Evolutionary conservation across 768 basidiomycete species (phyloP).

Genomic region (Dioszegia aurantiaca): DNA sequence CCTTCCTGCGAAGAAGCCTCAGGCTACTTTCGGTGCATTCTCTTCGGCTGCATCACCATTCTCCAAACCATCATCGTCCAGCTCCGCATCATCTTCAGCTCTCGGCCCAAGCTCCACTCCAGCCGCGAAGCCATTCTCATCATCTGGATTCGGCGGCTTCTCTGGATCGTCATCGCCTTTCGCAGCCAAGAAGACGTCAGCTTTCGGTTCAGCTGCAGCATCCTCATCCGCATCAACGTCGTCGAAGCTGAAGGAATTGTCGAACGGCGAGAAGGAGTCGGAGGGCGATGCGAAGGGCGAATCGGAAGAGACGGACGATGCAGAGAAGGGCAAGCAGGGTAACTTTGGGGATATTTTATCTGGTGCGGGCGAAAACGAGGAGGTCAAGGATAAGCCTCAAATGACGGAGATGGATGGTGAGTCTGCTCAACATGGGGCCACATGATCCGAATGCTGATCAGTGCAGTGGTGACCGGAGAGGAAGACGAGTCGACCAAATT

Average conservation of each 20-base stretch:
- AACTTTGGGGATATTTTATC: constrained; percentile 47
- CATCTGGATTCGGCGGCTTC: constrained; percentile 43
- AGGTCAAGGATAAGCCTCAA: constrained; percentile 42
- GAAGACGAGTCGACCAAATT: constrained; percentile 53
- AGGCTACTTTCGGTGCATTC: constrained; percentile 44
- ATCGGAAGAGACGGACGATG: constrained; percentile 9
- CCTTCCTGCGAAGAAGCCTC: constrained; percentile 42
- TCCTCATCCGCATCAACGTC: background rate
- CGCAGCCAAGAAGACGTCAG: constrained; percentile 32
- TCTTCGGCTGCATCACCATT: constrained; percentile 39
- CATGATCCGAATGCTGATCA: background rate
- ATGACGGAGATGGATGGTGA: constrained; percentile 53
- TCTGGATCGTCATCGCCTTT: constrained; percentile 39
- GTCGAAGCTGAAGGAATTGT: background rate
- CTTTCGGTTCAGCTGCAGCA: background rate
- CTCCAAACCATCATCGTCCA: constrained; percentile 16
- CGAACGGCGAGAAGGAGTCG: background rate
- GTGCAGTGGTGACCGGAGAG: constrained; percentile 52
- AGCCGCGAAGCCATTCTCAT: constrained; percentile 17
- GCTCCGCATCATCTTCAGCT: constrained; percentile 17
- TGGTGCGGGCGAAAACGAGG: constrained; percentile 27
- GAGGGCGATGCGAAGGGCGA: constrained; percentile 6
- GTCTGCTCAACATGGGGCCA: constrained; percentile 14
- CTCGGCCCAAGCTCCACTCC: constrained; percentile 18
- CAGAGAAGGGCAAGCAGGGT: constrained; percentile 23